phyloP scores from a whole-genome alignment of 495 filamentous ascomycete genomes.

The Xylaria castorea region DNA sequence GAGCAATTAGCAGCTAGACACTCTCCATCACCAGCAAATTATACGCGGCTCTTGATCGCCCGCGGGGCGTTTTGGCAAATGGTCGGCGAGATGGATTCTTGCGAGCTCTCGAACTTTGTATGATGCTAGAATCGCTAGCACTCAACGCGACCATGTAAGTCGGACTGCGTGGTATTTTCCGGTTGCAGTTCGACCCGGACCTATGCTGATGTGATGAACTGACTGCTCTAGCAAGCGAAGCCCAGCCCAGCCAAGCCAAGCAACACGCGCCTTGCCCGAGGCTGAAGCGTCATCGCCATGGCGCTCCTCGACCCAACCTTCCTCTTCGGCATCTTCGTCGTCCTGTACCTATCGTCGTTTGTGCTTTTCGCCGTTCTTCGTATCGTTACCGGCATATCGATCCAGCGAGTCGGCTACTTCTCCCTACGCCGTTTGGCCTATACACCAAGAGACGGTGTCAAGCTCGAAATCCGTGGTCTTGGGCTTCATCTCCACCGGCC shows the following conservation, averaged over 20 bases:
- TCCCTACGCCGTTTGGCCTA: conserved; percentile 90
- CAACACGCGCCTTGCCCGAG: conserved; percentile 35
- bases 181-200: not conserved
- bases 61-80: not conserved
- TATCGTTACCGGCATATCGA: conserved; percentile 91
- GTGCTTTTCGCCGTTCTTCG: conserved; percentile 92
- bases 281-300: conserved; percentile 43
- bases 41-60: conserved; percentile 3
- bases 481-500: conserved; percentile 88
- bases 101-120: conserved; percentile 21
- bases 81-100: conserved; percentile 24
- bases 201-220: conserved; percentile 28
- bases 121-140: conserved; percentile 37
- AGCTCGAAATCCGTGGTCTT: conserved; percentile 86
- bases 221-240: conserved; percentile 22
- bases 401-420: conserved; percentile 92
- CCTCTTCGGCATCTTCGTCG: conserved; percentile 78
- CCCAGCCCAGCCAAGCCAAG: conserved; percentile 27
- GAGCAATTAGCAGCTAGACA: not conserved
- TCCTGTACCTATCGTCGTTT: conserved; percentile 90
- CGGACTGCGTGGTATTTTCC: not conserved
- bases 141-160: conserved; percentile 34
- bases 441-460: conserved; percentile 82
- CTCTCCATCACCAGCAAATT: not conserved
- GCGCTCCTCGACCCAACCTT: conserved; percentile 73